Conservation (phyloP, 306 rosid genomes). For the Vigna reflexopilosa region DNA sequence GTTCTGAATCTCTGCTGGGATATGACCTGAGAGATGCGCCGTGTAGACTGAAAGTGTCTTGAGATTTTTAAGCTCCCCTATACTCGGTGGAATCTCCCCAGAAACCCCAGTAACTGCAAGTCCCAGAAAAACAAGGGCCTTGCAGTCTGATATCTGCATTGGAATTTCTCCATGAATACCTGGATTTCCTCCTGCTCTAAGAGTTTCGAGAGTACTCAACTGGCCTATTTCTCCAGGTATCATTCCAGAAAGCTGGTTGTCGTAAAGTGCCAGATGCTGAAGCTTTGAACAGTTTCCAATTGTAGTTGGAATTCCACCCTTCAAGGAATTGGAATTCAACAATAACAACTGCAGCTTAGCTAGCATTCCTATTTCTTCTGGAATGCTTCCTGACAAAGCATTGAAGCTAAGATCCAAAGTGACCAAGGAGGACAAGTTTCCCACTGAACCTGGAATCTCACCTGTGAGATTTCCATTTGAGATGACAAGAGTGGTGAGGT, state of each 20-base stretch:
- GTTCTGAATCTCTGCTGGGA: constrained; percentile 81
- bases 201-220: constrained; percentile 58
- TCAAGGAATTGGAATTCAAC: constrained; percentile 76
- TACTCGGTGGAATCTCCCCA: constrained; percentile 75
- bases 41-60: constrained; percentile 83
- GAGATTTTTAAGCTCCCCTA: constrained; percentile 78
- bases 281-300: constrained; percentile 86
- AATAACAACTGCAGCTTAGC: constrained; percentile 57
- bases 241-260: constrained; percentile 80
- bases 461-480: constrained; percentile 88
- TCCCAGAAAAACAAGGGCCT: constrained; percentile 70
- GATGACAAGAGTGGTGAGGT: constrained; percentile 70
- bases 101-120: constrained; percentile 86
- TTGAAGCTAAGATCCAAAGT: constrained; percentile 87
- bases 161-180: constrained; percentile 86
- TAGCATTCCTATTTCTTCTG: constrained; percentile 67
- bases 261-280: constrained; percentile 68
- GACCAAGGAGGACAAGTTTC: constrained; percentile 75
- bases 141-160: constrained; percentile 78
- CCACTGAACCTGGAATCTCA: constrained; percentile 65
- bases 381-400: constrained; percentile 77
- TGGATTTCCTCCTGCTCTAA: constrained; percentile 86
- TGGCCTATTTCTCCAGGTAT: constrained; percentile 79
- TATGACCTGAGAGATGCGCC: constrained; percentile 77
- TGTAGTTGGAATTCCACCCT: constrained; percentile 69